Conservation (phyloP, 2,329 filamentous ascomycete genomes). For the Sporothrix inflata region DNA sequence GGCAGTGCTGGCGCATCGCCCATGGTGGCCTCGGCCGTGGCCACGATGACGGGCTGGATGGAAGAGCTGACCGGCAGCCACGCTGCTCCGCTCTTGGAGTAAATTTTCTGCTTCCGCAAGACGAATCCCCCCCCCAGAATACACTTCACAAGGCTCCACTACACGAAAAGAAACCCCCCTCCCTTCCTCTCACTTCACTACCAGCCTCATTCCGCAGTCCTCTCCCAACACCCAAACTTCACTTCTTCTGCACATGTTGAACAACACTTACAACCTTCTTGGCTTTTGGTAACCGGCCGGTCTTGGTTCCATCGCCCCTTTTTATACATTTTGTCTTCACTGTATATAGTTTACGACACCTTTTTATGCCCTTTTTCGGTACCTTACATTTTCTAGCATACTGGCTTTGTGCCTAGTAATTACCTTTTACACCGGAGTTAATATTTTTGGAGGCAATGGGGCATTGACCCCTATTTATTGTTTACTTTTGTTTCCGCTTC, state of each 20-base stretch:
- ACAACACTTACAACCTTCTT: not conserved
- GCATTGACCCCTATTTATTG: not conserved
- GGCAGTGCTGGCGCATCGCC: conserved; percentile 13
- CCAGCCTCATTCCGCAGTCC: not conserved
- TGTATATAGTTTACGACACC: conserved; percentile 12
- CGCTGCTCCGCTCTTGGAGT: conserved; percentile 3
- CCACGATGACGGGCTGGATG: conserved; percentile 17
- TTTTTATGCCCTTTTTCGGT: not conserved
- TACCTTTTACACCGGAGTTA: not conserved
- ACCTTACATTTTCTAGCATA: not conserved
- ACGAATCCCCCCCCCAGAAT: not conserved
- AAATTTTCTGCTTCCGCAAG: not conserved
- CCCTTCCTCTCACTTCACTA: not conserved
- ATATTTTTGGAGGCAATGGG: not conserved
- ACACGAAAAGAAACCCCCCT: not conserved
- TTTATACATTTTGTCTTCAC: not conserved
- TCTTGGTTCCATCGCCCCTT: not conserved
- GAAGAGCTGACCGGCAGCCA: conserved; percentile 21
- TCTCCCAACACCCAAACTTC: conserved; percentile 15
- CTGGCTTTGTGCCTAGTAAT: not conserved
- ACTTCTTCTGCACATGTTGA: conserved; percentile 23
- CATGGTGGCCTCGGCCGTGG: conserved; percentile 18
- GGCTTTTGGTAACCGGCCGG: not conserved
- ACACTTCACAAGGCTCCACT: conserved; percentile 19
- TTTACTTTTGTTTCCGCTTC: not conserved